Conservation (phyloP, 345 rosid genomes). For the Rhodamnia argentea region DNA sequence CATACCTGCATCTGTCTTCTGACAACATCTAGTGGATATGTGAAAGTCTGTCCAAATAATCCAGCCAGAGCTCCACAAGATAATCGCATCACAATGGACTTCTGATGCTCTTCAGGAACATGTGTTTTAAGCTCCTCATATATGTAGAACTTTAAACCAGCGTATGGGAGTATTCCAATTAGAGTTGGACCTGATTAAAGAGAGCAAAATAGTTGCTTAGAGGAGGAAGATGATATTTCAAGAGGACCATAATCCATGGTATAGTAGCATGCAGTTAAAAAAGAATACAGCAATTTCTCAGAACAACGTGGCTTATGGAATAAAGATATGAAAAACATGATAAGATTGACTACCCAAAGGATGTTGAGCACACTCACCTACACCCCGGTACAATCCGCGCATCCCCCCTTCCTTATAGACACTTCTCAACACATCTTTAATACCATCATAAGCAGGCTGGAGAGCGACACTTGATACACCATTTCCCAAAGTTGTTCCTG, state of each 20-base stretch:
- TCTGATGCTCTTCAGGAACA: constrained; percentile 91
- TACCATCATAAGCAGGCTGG: constrained; percentile 59
- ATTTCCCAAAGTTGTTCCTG: constrained; percentile 17
- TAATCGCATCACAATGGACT: constrained; percentile 74
- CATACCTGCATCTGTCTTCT: constrained; percentile 99
- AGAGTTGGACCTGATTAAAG: constrained; percentile 77
- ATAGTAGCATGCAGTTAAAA: background rate
- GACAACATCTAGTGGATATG: constrained; percentile 95
- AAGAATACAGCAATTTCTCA: background rate
- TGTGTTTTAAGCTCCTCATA: constrained; percentile 85
- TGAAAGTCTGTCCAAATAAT: constrained; percentile 83
- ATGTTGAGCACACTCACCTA: constrained; percentile 40
- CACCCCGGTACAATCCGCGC: constrained; percentile 77
- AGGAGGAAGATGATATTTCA: background rate
- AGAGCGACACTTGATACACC: constrained; percentile 28
- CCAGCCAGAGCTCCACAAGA: constrained; percentile 98
- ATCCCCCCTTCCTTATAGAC: constrained; percentile 81
- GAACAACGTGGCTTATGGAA: background rate
- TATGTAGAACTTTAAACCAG: constrained; percentile 87
- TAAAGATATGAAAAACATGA: background rate
- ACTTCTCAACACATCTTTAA: constrained; percentile 59
- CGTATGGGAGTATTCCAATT: constrained; percentile 86
- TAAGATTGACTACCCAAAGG: background rate
- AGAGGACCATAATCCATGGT: background rate
- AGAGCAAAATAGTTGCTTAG: background rate